Conservation (phyloP, 257 asterid genomes). For the Striga asiatica region DNA sequence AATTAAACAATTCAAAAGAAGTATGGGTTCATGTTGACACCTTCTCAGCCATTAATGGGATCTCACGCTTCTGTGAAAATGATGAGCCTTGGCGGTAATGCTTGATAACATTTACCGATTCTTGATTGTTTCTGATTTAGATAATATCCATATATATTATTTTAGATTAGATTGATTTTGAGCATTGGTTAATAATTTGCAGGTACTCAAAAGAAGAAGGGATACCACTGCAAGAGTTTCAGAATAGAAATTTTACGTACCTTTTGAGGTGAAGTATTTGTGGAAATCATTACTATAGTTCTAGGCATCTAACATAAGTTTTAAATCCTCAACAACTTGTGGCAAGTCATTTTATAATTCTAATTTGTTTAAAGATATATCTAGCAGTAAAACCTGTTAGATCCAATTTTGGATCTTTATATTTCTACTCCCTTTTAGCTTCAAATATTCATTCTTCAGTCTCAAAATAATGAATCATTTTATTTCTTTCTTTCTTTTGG, state of each 20-base stretch:
- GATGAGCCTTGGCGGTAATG: conserved; percentile 67
- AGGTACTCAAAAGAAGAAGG: conserved; percentile 97
- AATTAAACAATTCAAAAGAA: conserved; percentile 36
- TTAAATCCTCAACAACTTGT: not conserved
- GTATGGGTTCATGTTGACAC: conserved; percentile 81
- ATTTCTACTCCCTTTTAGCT: not conserved
- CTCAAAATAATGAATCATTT: conserved; percentile 4
- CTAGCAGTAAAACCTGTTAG: too few species aligned
- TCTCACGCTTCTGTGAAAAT: conserved; percentile 85
- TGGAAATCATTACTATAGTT: not conserved
- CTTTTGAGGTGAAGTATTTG: conserved; percentile 49
- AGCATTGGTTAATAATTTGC: too few species aligned
- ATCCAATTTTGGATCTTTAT: too few species aligned
- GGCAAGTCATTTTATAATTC: not conserved
- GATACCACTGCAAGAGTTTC: conserved; percentile 44
- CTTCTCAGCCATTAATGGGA: conserved; percentile 84
- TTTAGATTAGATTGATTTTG: too few species aligned
- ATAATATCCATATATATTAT: too few species aligned
- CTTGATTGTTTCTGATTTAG: not conserved
- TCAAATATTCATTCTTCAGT: not conserved
- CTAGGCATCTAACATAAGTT: not conserved
- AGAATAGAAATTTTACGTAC: conserved; percentile 54
- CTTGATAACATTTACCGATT: not conserved
- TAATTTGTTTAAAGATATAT: not conserved
- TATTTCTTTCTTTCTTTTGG: too few species aligned